phyloP scores from a whole-genome alignment of 2,329 filamentous ascomycete species.

The Furcasterigmium sp. region DNA sequence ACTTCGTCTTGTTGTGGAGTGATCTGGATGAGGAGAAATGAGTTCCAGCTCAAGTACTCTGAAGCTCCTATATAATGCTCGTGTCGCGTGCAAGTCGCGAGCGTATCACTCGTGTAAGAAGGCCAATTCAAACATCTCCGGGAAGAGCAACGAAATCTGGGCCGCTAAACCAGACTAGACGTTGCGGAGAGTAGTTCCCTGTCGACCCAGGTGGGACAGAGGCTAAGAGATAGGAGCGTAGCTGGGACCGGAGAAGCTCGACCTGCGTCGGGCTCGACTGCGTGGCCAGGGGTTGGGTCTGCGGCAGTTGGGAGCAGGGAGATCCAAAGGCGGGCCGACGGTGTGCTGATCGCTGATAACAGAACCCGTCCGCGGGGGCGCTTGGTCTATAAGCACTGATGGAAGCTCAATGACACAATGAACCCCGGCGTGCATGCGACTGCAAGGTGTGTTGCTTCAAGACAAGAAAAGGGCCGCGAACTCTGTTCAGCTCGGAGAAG shows the following conservation, averaged over 20 bases:
- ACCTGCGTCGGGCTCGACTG: conserved; percentile 1
- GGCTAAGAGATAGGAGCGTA: conserved; percentile 2
- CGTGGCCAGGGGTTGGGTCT: background rate
- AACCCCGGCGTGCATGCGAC: background rate
- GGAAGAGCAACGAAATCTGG: background rate
- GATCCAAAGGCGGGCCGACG: background rate
- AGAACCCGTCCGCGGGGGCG: background rate
- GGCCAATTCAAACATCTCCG: conserved; percentile 2
- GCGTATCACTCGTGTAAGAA: background rate
- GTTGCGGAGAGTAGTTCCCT: background rate
- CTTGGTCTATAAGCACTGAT: background rate
- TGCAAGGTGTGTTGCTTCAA: background rate
- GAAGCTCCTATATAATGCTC: background rate
- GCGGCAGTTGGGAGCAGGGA: conserved; percentile 1
- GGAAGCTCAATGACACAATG: background rate
- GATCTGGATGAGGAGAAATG: background rate
- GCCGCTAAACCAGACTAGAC: conserved; percentile 3
- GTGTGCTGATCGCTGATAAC: conserved; percentile 3
- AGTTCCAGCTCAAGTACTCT: background rate
- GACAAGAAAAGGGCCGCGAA: background rate
- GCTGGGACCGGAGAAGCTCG: conserved; percentile 1
- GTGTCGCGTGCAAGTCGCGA: background rate
- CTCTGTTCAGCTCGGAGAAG: background rate
- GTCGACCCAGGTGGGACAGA: conserved; percentile 1
- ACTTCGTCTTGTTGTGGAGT: background rate